phyloP scores from a whole-genome alignment of 129 eudicot species.

The Dittrichia graveolens region DNA sequence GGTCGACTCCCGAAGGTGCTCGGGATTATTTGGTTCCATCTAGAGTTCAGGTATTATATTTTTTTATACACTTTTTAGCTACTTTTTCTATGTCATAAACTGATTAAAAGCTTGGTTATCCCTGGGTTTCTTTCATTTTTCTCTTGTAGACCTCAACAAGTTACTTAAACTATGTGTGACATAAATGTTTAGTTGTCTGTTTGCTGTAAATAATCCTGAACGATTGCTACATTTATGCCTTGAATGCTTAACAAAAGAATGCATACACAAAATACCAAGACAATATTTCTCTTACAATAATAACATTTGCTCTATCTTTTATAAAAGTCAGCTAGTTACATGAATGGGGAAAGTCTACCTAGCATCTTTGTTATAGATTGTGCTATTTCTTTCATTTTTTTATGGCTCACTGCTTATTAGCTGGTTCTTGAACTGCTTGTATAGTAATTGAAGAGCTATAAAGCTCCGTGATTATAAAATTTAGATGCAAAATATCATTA shows the following conservation, averaged over 20 bases:
- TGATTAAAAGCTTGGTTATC: not conserved
- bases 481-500: no score
- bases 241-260: not conserved
- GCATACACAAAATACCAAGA: not conserved
- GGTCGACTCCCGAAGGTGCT: slow-evolving; percentile 99
- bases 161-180: not conserved
- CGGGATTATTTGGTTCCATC: slow-evolving; percentile 98
- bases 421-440: not conserved
- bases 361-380: not conserved
- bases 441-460: not conserved
- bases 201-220: not conserved
- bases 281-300: not conserved
- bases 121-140: not conserved
- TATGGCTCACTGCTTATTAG: not conserved
- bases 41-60: slow-evolving; percentile 81
- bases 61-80: not conserved
- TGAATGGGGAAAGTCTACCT: not conserved
- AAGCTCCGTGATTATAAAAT: not conserved
- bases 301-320: not conserved
- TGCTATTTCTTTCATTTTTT: not conserved
- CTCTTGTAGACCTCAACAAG: not conserved
- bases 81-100: not conserved
- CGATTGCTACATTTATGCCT: not conserved
- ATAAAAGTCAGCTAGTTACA: not conserved
- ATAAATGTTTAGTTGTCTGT: not conserved